Conservation (phyloP, 768 basidiomycete species). For the Lactifluus subvellereus region DNA sequence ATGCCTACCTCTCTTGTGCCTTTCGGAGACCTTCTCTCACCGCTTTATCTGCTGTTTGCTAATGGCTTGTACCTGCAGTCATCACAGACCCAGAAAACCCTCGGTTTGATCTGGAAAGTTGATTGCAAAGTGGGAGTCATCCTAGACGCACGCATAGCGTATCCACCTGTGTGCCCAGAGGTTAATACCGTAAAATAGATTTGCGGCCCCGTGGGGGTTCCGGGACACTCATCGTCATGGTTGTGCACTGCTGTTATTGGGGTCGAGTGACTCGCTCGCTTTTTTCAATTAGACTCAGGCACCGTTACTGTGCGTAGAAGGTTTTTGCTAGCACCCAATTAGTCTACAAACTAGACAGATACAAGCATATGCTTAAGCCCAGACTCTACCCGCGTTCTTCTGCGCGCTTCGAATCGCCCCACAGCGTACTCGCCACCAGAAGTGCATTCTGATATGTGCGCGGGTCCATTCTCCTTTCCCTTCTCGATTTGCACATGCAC, state of each 20-base stretch:
- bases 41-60: neutral
- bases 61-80: constrained; percentile 43
- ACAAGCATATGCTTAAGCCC: constrained; percentile 10
- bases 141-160: constrained; percentile 32
- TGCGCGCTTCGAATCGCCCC: neutral
- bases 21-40: neutral
- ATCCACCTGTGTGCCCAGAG: constrained; percentile 10
- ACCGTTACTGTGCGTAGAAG: neutral
- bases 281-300: neutral
- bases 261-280: neutral
- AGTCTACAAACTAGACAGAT: constrained; percentile 11
- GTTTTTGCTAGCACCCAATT: neutral
- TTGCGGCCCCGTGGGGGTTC: neutral
- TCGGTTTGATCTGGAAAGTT: constrained; percentile 94
- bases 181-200: constrained; percentile 22
- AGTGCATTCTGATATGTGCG: neutral
- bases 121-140: constrained; percentile 67
- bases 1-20: neutral
- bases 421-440: neutral
- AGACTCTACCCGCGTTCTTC: constrained; percentile 1
- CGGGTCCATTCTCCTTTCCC: neutral
- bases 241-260: neutral
- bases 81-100: constrained; percentile 94
- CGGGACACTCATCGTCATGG: neutral
- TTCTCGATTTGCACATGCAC: neutral